These are phyloP conservation scores for Chaetoceros tenuissimus DNA, from an alignment of 108 stramenopile genomes.

Conservation along the genomic window DNA sequence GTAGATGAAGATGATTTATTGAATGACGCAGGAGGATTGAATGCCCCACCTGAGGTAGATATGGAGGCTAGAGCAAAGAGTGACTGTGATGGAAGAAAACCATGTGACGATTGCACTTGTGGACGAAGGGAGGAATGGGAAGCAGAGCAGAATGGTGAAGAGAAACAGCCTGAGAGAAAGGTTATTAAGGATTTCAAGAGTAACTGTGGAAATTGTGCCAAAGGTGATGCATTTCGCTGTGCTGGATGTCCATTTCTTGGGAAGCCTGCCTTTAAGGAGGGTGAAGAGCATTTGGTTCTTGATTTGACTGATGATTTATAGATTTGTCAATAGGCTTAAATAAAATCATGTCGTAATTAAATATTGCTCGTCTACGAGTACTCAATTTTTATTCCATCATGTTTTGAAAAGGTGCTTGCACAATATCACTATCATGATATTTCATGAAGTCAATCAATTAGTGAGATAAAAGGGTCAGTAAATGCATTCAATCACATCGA, in stretches of 20 bases:
- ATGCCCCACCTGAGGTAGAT: slow-evolving; percentile 36
- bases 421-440: too few relatives aligned
- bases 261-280: slow-evolving; percentile 94
- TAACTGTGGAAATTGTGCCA: slow-evolving; percentile 92
- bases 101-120: slow-evolving; percentile 98
- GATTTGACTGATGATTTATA: slow-evolving; percentile 77
- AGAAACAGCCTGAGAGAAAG: slow-evolving; percentile 1
- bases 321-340: not conserved
- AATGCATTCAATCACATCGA: too few relatives aligned
- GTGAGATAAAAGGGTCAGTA: too few relatives aligned
- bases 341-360: not conserved
- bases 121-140: slow-evolving; percentile 71
- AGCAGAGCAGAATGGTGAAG: slow-evolving; percentile 5
- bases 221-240: slow-evolving; percentile 99
- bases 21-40: slow-evolving; percentile 21
- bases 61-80: slow-evolving; percentile 25
- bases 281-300: slow-evolving; percentile 91
- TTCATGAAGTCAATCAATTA: too few relatives aligned
- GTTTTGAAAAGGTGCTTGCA: too few relatives aligned
- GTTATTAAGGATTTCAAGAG: slow-evolving; percentile 25
- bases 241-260: slow-evolving; percentile 94
- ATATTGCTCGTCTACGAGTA: too few relatives aligned
- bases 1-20: slow-evolving; percentile 72
- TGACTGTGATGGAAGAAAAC: slow-evolving; percentile 77
- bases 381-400: too few relatives aligned